phyloP scores from a whole-genome alignment of 2,329 filamentous ascomycete genomes.

The Cordyceps cicadae region DNA sequence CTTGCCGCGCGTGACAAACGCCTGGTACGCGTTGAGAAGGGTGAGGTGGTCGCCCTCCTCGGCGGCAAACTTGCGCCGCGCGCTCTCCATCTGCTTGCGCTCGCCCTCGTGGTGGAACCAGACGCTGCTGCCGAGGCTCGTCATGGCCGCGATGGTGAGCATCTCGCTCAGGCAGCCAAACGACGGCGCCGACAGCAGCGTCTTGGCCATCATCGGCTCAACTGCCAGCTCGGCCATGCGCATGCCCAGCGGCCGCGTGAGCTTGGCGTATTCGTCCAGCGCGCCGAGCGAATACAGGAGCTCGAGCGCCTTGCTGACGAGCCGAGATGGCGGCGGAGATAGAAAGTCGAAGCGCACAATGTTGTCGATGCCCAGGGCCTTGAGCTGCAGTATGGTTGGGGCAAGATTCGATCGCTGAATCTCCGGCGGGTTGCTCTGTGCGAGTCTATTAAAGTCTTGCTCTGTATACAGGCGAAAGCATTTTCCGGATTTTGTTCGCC shows the following conservation, averaged over 20 bases:
- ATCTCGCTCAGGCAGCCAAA: conserved; percentile 81
- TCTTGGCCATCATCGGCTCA: conserved; percentile 93
- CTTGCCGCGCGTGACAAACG: conserved; percentile 73
- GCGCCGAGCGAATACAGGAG: conserved; percentile 80
- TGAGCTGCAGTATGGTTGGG: conserved; percentile 80
- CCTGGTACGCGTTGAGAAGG: conserved; percentile 34
- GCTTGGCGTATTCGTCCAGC: conserved; percentile 79
- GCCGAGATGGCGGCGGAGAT: conserved; percentile 73
- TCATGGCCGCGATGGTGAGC: conserved; percentile 89
- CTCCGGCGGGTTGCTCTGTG: conserved; percentile 72
- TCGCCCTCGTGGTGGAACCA: conserved; percentile 77
- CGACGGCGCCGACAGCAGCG: conserved; percentile 62
- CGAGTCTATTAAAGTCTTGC: conserved; percentile 54
- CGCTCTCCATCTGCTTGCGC: conserved; percentile 65
- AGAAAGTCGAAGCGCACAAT: conserved; percentile 85
- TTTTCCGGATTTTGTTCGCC: conserved; percentile 82
- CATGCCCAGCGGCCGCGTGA: conserved; percentile 78
- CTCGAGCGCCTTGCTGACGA: conserved; percentile 80
- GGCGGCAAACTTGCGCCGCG: conserved; percentile 39
- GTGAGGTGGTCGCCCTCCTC: too few species aligned
- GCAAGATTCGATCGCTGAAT: conserved; percentile 89
- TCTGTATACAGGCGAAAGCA: conserved; percentile 92
- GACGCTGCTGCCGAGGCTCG: conserved; percentile 70
- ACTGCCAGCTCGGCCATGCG: conserved; percentile 91
- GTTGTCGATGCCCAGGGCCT: conserved; percentile 92